A percentile compares a stretch with the other conserved stretches of the same genome.
Evolutionary conservation across 78 protist genomes (phyloP).

Genomic region (Dictyostelium brefeldianum): DNA sequence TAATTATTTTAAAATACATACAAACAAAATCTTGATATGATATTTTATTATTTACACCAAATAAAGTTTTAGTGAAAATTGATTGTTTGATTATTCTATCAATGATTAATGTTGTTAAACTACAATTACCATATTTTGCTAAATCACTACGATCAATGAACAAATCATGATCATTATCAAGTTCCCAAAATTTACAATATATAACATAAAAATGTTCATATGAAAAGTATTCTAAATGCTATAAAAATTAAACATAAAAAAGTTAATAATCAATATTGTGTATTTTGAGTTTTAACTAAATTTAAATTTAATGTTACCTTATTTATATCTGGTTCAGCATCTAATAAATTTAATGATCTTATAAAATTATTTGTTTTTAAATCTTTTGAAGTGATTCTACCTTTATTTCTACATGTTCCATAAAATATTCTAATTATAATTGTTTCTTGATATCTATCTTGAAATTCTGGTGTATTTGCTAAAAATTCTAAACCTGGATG

Average conservation of each 20-base stretch:
- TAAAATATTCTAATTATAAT: slow-evolving; percentile 91
- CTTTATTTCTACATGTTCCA: slow-evolving; percentile 54
- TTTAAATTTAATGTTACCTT: slow-evolving; percentile 51
- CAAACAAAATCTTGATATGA: slow-evolving; percentile 72
- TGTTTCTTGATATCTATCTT: slow-evolving; percentile 90
- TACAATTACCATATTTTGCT: slow-evolving; percentile 53
- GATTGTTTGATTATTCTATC: slow-evolving; percentile 52
- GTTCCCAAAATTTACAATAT: slow-evolving; percentile 98
- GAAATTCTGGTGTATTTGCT: slow-evolving; percentile 90
- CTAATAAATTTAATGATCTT: slow-evolving; percentile 53
- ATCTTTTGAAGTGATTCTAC: slow-evolving; percentile 79
- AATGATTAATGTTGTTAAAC: slow-evolving; percentile 49
- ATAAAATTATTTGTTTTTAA: slow-evolving; percentile 53
- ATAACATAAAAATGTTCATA: slow-evolving; percentile 98
- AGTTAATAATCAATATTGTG: not conserved
- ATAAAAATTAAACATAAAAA: not conserved
- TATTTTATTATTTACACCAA: not conserved
- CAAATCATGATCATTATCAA: slow-evolving; percentile 95
- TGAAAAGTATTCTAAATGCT: slow-evolving; percentile 89
- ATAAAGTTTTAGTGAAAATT: slow-evolving; percentile 31
- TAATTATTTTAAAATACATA: slow-evolving; percentile 32
- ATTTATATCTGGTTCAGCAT: slow-evolving; percentile 90
- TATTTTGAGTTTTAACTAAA: not conserved
- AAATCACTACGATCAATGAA: slow-evolving; percentile 69
- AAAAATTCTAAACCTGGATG: slow-evolving; percentile 95